Base-by-base conservation (phyloP, 768 basidiomycete genomes). In the Naganishia vaughanmartiniae region DNA sequence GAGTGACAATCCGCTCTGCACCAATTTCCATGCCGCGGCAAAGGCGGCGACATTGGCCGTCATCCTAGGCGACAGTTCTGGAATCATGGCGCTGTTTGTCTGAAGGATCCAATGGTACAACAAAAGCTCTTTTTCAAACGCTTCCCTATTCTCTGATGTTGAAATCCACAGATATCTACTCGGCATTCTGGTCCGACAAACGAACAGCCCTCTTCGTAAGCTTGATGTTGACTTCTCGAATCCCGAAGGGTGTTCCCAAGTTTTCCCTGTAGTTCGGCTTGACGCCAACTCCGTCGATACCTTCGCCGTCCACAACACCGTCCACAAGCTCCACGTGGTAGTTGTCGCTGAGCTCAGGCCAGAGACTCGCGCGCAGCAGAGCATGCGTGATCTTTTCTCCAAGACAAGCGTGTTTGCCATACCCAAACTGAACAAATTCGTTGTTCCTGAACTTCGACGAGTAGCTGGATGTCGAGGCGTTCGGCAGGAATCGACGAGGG, bases 311-410 rank as follows among this genome's bases (percentile, higher is more conserved):
- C 24, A 28, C 39, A 42, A 65, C 17, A 6, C 42, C 63, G 12
- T 42, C 39, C 42, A 65, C 42, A 11, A 65, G 11, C 36, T 46
- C 42, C 28, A 65, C 17, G 10, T 65, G 19, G 17, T 46, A 65
- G n/a, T 42, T 42, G 39, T 65, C 63, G 9, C 48, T 12, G 36
- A 65, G 42, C n/a, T 26, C 63, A 28, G 63, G 33, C 63, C 36
- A 65, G 3, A 65, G 63, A 21, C 31, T 42, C 26, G 33, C 63
- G 6, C 63, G 36, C 10, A 65, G 15, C 63, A 65, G 39, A 19
- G 63, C 36, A 65, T 65, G 63, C 17, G 63, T 65, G 24, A 65
- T 31, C 42, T 48, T 65, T 42, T 65, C 63, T 12, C 42, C 63
- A 12, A 53, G 28, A 65, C 63, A 65, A 24, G 48, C 63, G 28